Evolutionary conservation across 495 filamentous ascomycete species (phyloP).

Genomic region (Trichoderma asperelloides): DNA sequence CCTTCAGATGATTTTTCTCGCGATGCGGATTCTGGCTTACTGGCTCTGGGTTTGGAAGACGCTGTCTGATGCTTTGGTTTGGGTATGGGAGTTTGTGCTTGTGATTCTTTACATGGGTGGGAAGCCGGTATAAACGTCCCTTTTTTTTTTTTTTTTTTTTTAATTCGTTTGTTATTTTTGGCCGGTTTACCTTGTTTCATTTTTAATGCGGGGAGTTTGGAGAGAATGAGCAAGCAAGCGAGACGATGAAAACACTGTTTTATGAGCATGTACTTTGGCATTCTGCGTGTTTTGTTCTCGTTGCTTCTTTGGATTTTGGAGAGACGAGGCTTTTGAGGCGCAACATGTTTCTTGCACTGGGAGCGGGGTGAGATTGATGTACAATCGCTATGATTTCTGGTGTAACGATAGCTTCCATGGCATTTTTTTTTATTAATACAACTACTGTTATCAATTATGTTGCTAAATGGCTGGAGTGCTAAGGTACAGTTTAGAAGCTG

Average conservation of each 20-base stretch:
- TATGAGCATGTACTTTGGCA: neutral
- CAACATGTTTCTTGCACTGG: neutral
- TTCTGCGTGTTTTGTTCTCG: neutral
- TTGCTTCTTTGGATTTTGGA: neutral
- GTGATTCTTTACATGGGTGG: slow-evolving; percentile 12
- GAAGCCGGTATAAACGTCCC: neutral
- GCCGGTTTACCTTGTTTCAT: no score
- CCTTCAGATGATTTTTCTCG: slow-evolving; percentile 13
- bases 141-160: neutral
- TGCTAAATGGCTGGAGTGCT: neutral
- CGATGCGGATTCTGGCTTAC: slow-evolving; percentile 14
- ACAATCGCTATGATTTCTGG: neutral
- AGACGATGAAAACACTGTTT: neutral
- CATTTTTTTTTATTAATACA: neutral
- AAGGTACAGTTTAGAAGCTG: no score
- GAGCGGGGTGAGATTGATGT: neutral
- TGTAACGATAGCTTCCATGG: neutral
- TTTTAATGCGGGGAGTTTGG: neutral
- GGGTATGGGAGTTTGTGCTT: slow-evolving; percentile 22
- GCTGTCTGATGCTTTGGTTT: slow-evolving; percentile 19
- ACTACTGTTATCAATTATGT: neutral
- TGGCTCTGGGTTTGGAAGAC: slow-evolving; percentile 19
- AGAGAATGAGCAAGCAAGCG: neutral
- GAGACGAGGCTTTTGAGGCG: neutral
- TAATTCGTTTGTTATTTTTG: neutral